Evolutionary conservation across 2,329 filamentous ascomycete species (phyloP).

Genomic region (Apiospora sp.): DNA sequence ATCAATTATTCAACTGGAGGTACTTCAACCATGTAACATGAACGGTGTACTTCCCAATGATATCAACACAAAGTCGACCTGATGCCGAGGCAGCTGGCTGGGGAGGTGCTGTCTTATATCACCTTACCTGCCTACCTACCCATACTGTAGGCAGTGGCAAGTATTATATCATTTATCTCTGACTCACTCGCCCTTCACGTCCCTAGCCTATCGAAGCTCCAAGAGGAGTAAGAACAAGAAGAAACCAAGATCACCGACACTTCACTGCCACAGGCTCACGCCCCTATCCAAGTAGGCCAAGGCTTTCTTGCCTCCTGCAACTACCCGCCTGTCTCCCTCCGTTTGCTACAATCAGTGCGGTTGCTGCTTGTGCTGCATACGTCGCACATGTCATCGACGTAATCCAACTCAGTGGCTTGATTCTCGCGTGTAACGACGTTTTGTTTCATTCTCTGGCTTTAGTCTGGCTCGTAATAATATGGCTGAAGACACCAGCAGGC

Average conservation of each 20-base stretch:
- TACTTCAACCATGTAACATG: too few species aligned
- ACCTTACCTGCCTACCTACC: not conserved
- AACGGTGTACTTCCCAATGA: not conserved
- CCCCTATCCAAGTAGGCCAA: not conserved
- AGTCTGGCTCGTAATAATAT: conserved; percentile 1
- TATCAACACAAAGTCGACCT: not conserved
- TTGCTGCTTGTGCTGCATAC: conserved; percentile 4
- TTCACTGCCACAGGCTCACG: not conserved
- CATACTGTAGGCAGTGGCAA: not conserved
- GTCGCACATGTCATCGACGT: conserved; percentile 22
- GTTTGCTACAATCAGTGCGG: conserved; percentile 17
- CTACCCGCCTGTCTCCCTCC: conserved; percentile 13
- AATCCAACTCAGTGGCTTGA: conserved; percentile 11
- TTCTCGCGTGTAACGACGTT: conserved; percentile 21
- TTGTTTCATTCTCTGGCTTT: conserved; percentile 16
- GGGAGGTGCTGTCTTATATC: not conserved
- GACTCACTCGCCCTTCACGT: conserved; percentile 5
- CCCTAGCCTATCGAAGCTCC: not conserved
- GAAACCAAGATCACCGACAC: not conserved
- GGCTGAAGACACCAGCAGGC: not conserved
- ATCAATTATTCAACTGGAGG: not conserved
- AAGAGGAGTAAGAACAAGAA: too few species aligned
- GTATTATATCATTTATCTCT: not conserved
- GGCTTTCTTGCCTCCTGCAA: conserved; percentile 12
- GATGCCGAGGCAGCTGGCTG: not conserved